Evolutionary conservation across 805 yeast genomes (phyloP).

Genomic region (Saturnispora sanitii): DNA sequence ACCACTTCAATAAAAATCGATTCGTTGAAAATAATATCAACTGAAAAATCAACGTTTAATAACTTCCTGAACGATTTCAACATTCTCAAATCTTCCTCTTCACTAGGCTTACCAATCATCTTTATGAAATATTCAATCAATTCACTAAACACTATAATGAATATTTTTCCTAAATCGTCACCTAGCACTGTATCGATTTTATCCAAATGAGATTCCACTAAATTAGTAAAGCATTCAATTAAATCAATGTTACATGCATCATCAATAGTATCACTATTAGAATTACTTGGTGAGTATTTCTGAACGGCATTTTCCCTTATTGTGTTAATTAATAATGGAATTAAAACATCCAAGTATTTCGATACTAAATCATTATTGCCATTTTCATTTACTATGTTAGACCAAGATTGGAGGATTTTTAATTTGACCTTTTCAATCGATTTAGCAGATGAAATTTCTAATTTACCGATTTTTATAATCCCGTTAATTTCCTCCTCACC

Average conservation of each 20-base stretch:
- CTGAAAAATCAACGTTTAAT: constrained; percentile 45
- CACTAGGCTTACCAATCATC: constrained; percentile 15
- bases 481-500: constrained; percentile 23
- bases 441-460: constrained; percentile 35
- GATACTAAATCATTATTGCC: constrained; percentile 38
- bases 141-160: constrained; percentile 73
- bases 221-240: constrained; percentile 62
- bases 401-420: constrained; percentile 66
- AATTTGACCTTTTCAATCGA: constrained; percentile 47
- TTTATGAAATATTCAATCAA: constrained; percentile 67
- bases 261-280: constrained; percentile 38
- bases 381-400: constrained; percentile 35
- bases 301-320: constrained; percentile 65
- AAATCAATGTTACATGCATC: constrained; percentile 66
- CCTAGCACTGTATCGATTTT: constrained; percentile 30
- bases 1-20: constrained; percentile 65
- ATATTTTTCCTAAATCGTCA: constrained; percentile 53
- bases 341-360: constrained; percentile 49
- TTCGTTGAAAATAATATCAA: constrained; percentile 52
- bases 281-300: constrained; percentile 40
- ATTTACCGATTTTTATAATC: constrained; percentile 48
- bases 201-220: constrained; percentile 33
- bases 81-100: constrained; percentile 26
- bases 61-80: constrained; percentile 45
- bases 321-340: constrained; percentile 71